Evolutionary conservation across 225 moss, liverwort and hornwort genomes (phyloP).

Genomic region (Pseudoscleropodium purum): DNA sequence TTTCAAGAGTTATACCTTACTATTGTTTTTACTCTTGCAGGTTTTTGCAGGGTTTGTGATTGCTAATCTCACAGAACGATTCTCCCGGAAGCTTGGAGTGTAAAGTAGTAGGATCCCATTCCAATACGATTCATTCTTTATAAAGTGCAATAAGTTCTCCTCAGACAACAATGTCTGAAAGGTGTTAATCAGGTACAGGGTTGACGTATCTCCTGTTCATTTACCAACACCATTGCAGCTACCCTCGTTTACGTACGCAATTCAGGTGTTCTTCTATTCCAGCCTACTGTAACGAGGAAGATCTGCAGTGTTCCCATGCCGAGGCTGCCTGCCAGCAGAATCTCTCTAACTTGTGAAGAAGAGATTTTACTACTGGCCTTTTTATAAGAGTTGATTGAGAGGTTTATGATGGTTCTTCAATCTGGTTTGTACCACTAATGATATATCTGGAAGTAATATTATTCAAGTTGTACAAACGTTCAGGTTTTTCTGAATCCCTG

Average conservation of each 20-base stretch:
- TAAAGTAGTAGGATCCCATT: slow-evolving; percentile 31
- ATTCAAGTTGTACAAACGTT: background rate
- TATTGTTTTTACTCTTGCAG: slow-evolving; percentile 17
- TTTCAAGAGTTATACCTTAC: background rate
- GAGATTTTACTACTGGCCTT: background rate
- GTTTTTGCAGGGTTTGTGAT: slow-evolving; percentile 97
- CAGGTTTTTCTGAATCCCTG: background rate
- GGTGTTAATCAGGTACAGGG: background rate
- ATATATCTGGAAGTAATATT: background rate
- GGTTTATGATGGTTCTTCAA: background rate
- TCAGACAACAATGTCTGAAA: slow-evolving; percentile 15
- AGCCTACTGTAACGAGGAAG: background rate
- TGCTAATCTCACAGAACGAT: slow-evolving; percentile 78
- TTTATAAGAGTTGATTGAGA: background rate
- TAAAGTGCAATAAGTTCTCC: slow-evolving; percentile 19
- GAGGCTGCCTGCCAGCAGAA: background rate
- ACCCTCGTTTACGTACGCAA: background rate
- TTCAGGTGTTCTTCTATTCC: background rate
- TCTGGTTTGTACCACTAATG: background rate
- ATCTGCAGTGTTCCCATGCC: background rate
- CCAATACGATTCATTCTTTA: slow-evolving; percentile 21
- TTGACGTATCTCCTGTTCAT: slow-evolving; percentile 12
- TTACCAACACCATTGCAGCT: slow-evolving; percentile 2
- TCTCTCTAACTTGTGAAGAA: background rate
- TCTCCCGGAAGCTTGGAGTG: slow-evolving; percentile 63